Evolutionary conservation across 257 asterid species (phyloP), one percentile per base, ranked within the genome.

Genomic region (Rubia yunnanensis): DNA sequence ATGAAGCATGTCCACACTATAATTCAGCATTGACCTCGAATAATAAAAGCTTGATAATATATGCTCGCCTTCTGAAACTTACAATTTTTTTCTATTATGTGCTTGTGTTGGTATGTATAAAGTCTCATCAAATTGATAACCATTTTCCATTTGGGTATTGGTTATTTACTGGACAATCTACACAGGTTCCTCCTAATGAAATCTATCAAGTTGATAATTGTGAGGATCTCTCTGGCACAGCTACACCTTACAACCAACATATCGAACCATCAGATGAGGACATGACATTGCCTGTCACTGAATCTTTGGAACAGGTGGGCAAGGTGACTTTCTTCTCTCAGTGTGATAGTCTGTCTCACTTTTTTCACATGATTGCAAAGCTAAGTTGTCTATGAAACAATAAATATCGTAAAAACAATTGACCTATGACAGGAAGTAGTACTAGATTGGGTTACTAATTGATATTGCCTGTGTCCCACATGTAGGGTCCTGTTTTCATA

Each of bases 141-240:
- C 30, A 9, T 54, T 54, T 54, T 70, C 20, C 13, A 10, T 39
- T 39, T 39, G 5, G 48, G 24, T 49, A 24, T 30, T 14, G 52
- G 57, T 56, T 30, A 27, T 44, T 36, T 70, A 66, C 46, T 71
- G 35, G 27, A 60, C 63, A 63, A 59, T 67, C 30, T 20, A 64
- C 65, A 56, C 81, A 92, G 99, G 95, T 86, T 7, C 82, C 83
- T 3, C 97, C 99, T 13, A 69, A 82, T 69, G 95, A 90, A 86
- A 80, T 94, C 74, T 79, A 67, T 69, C 77, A 74, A 61, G 81
- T 86, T 48, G 97, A 92, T 65, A 85, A 77, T 71, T 74, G 75
- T 79, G 96, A 92, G 67, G 76, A 69, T 85, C 23, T 66, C 20
- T 64, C 80, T 70, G 58, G 71, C 36, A 48, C 70, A 63, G 65